Evolutionary conservation across 306 rosid genomes (phyloP), one percentile per base, ranked within the genome.

Genomic region (Mimosa bimucronata): DNA sequence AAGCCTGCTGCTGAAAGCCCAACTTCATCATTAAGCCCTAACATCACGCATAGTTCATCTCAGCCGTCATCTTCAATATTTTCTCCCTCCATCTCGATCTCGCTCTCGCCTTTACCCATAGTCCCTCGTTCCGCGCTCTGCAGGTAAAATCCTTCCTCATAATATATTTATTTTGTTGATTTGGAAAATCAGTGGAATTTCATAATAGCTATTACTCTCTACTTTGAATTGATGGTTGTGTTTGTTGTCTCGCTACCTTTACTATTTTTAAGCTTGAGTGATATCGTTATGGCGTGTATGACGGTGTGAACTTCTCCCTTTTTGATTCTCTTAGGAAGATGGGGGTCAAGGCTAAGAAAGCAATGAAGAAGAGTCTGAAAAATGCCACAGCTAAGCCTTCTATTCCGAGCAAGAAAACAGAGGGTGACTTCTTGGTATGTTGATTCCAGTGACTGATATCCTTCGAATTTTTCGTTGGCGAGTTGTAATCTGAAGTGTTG

Each of bases 261-360:
- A 40, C 50, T n/a, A 38, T 66, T 37, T 44, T 66, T 9, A 19
- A 66, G 46, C 46, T 37, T 9, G 50, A 38, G 18, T 38, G 29
- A 68, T 40, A 21, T 68, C 14, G 45, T 40, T 4, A 68, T n/a
- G 74, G 40, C 12, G 14, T 70, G 58, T 71, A 19, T 28, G 34
- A 18, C 26, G 11, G 0, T 48, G 42, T 28, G 58, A 45, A 28
- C 25, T 46, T 72, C n/a, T 29, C 25, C 18, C 23, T 71, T 57
- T 29, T 15, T 26, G 41, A 4, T 50, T 66, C 28, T 66, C 7
- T 37, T 19, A 76, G 77, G 11, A 41, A 82, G 66, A 94, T 90
- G 98, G 94, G 94, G 76, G 57, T 81, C 6, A 88, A 92, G 88
- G 97, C 88, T n/a, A 92, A 87, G 86, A 94, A 91, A 88, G 87